Conservation (phyloP, 768 basidiomycete genomes). For the Calvatia gigantea region DNA sequence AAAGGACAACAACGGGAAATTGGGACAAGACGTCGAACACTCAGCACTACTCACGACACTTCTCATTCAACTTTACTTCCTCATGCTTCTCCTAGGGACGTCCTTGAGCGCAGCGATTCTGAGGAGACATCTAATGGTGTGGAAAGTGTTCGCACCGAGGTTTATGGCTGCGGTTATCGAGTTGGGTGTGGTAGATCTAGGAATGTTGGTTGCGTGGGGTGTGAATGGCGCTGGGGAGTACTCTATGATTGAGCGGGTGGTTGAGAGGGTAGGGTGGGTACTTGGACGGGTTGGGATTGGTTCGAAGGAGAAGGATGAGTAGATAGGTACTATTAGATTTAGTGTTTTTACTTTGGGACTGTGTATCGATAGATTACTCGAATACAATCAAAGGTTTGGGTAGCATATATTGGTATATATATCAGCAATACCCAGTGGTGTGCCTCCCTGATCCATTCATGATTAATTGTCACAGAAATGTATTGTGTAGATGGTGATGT, state of each 20-base stretch:
- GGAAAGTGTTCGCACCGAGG: slow-evolving; percentile 97
- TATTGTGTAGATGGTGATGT: too few species aligned
- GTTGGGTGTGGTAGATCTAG: slow-evolving; percentile 69
- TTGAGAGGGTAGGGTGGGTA: slow-evolving; percentile 12
- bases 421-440: too few species aligned
- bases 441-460: too few species aligned
- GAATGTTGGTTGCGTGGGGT: slow-evolving; percentile 37
- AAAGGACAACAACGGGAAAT: slow-evolving; percentile 14
- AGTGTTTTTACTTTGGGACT: too few species aligned
- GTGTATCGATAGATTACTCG: too few species aligned
- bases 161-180: slow-evolving; percentile 78
- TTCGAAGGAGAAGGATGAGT: background rate
- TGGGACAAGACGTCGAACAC: slow-evolving; percentile 30
- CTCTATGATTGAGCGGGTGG: slow-evolving; percentile 20
- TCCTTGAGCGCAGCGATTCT: slow-evolving; percentile 73
- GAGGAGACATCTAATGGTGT: slow-evolving; percentile 91
- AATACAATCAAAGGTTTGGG: too few species aligned
- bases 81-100: slow-evolving; percentile 59
- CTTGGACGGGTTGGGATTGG: slow-evolving; percentile 10
- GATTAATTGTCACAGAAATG: too few species aligned
- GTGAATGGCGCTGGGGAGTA: too few species aligned
- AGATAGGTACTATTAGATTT: too few species aligned
- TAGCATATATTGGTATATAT: too few species aligned
- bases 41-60: slow-evolving; percentile 53
- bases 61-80: slow-evolving; percentile 69